Conservation (phyloP, 2,329 filamentous ascomycete genomes). For the Paraphaeosphaeria sporulosa region DNA sequence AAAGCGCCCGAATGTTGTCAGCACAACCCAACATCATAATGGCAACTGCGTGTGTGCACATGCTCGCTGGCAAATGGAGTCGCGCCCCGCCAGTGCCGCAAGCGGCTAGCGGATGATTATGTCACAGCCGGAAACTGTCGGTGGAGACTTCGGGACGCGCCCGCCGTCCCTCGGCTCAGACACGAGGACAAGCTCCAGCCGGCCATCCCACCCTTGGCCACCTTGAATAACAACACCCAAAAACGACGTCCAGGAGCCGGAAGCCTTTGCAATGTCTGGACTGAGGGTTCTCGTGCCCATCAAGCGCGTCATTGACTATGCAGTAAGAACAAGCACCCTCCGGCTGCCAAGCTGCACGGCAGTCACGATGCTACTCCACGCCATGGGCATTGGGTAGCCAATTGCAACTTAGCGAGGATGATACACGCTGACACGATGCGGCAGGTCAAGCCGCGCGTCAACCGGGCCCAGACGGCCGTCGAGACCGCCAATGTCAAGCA, state of each 20-base stretch:
- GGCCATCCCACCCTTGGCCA: constrained; percentile 20
- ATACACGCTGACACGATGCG: constrained; percentile 13
- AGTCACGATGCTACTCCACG: background rate
- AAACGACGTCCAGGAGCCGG: background rate
- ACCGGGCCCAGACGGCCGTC: constrained; percentile 80
- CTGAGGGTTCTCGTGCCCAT: constrained; percentile 64
- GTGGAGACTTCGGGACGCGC: constrained; percentile 13
- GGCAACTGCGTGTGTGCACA: too few species aligned
- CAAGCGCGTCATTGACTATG: constrained; percentile 67
- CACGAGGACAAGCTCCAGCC: constrained; percentile 13
- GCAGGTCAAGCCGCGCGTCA: constrained; percentile 74
- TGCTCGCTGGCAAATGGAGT: too few species aligned
- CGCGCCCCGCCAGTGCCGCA: too few species aligned
- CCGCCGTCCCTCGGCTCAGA: constrained; percentile 19
- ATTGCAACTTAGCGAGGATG: background rate
- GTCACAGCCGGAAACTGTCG: constrained; percentile 22
- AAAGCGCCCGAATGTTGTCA: too few species aligned
- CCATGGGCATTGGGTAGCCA: background rate
- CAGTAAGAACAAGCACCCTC: constrained; percentile 48
- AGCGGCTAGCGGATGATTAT: constrained; percentile 2
- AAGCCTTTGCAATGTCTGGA: constrained; percentile 51
- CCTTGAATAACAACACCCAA: background rate
- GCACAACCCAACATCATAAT: too few species aligned
- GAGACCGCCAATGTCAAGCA: constrained; percentile 95
- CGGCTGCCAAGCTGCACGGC: constrained; percentile 8